Percentiles rank a stretch among this genome's conserved stretches.
Evolutionary conservation across 768 basidiomycete genomes (phyloP).

Genomic region (Hydnomerulius pinastri): DNA sequence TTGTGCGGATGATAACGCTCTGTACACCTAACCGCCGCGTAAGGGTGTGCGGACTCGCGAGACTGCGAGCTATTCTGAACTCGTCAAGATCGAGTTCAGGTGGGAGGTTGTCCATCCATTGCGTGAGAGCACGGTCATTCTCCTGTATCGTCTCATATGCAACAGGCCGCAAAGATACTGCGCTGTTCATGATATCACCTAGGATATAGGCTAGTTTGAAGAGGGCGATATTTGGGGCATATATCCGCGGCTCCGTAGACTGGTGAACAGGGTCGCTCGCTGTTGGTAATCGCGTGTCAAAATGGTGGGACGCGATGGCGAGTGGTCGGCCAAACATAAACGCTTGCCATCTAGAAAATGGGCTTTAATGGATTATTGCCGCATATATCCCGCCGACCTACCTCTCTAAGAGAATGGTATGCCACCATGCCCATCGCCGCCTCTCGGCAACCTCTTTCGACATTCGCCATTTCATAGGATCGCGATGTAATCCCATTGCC

Average conservation of each 20-base stretch:
- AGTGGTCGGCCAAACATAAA: slow-evolving; percentile 85
- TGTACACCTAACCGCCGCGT: slow-evolving; percentile 74
- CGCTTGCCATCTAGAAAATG: slow-evolving; percentile 70
- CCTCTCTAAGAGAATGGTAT: slow-evolving; percentile 80
- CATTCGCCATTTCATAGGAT: slow-evolving; percentile 80
- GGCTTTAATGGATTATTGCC: slow-evolving; percentile 4
- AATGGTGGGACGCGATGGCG: slow-evolving; percentile 76
- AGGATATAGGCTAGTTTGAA: slow-evolving; percentile 78
- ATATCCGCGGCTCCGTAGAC: slow-evolving; percentile 64
- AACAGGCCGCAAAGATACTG: slow-evolving; percentile 78
- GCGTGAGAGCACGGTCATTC: slow-evolving; percentile 67
- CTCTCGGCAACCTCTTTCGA: slow-evolving; percentile 70
- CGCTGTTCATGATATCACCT: slow-evolving; percentile 85
- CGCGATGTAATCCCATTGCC: slow-evolving; percentile 85
- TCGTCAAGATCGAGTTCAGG: slow-evolving; percentile 76
- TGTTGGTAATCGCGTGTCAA: slow-evolving; percentile 77
- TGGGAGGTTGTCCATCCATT: slow-evolving; percentile 81
- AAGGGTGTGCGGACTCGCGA: slow-evolving; percentile 62
- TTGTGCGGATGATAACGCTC: slow-evolving; percentile 76
- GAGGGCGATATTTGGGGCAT: slow-evolving; percentile 72
- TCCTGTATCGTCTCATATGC: slow-evolving; percentile 71
- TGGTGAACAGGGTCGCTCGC: slow-evolving; percentile 47
- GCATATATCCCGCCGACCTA: slow-evolving; percentile 32
- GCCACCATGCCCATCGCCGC: slow-evolving; percentile 90
- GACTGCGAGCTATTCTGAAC: slow-evolving; percentile 68